A percentile compares a stretch with the other conserved stretches of the same genome.
Evolutionary conservation across 805 yeast species (phyloP).

Genomic region (Diddensiella caesifluorescens): DNA sequence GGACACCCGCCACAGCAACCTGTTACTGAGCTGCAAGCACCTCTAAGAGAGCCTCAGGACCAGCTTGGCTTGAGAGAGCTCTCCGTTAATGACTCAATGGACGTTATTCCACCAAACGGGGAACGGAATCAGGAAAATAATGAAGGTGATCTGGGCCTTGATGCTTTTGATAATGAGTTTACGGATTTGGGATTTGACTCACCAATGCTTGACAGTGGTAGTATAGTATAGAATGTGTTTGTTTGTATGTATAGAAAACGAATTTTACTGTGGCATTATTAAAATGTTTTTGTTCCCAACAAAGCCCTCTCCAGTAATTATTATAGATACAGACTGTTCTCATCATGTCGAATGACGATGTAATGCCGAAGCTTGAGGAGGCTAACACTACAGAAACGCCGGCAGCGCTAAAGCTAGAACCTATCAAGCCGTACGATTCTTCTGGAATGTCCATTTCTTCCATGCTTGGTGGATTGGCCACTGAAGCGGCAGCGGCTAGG

Average conservation of each 20-base stretch:
- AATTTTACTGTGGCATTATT: too few relatives aligned
- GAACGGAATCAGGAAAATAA: background rate
- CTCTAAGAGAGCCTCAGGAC: too few relatives aligned
- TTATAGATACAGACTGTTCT: too few relatives aligned
- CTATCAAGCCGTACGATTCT: background rate
- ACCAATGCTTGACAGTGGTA: slow-evolving; percentile 3
- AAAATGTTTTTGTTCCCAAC: too few relatives aligned
- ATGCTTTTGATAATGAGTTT: slow-evolving; percentile 2
- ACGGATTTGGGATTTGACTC: slow-evolving; percentile 2
- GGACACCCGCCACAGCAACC: background rate
- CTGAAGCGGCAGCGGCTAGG: slow-evolving; percentile 1
- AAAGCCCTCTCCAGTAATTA: too few relatives aligned
- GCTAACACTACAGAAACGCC: too few relatives aligned
- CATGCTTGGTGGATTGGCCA: slow-evolving; percentile 5
- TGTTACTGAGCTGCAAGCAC: too few relatives aligned
- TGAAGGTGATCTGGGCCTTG: background rate
- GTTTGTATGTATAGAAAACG: too few relatives aligned
- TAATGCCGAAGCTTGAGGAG: too few relatives aligned
- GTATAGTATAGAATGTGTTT: too few relatives aligned
- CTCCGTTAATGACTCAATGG: background rate
- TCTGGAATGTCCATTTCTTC: slow-evolving; percentile 12
- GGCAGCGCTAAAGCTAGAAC: too few relatives aligned
- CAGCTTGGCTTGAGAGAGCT: background rate
- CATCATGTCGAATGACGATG: too few relatives aligned
- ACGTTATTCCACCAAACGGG: background rate